Evolutionary conservation across 805 yeast genomes (phyloP), one percentile per base, ranked within the genome.

Genomic region (Pichia phayaonensis): DNA sequence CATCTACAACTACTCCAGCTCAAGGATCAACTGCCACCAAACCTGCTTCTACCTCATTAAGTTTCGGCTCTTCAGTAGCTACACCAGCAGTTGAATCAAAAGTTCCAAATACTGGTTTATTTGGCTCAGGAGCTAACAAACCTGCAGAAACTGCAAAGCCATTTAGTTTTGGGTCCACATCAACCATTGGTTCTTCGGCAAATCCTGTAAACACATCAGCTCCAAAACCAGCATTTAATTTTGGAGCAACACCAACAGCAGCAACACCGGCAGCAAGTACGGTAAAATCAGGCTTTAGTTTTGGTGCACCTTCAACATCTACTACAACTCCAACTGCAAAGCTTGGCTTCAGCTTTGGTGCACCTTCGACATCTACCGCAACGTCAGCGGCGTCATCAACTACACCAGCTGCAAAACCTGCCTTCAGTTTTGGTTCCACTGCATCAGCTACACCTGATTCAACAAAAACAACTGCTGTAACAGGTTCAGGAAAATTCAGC

Each of bases 201-300:
- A 7, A 39, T n/a, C 18, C 40, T 3, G 40, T 21, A n/a, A 20
- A 23, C 10, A 6, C 45, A 40, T n/a, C 40, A 20, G 45, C 31
- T 15, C 43, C 53, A 13, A 51, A 53, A 23, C 59, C 61, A 13
- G 50, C 57, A 18, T 51, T 55, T 43, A 51, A 61, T 8, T 54
- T 55, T 52, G 68, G 65, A 4, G 56, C 59, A 40, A 45, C 58
- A 10, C 51, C 62, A 22, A 34, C 44, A n/a, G 29, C 45, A 29
- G 4, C 45, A 16, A 7, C 40, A 27, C 55, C 61, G 7, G 29
- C 58, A n/a, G 66, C 63, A 8, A 31, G n/a, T n/a, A n/a, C 26
- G 15, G 34, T 54, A 18, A 34, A 41, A 24, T 38, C 53, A 15
- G 52, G 47, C 21, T 31, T 41, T 18, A 27, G 26, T 16, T 42